Conservation (phyloP, 2,329 filamentous ascomycete species). For the Fusarium aywerte region DNA sequence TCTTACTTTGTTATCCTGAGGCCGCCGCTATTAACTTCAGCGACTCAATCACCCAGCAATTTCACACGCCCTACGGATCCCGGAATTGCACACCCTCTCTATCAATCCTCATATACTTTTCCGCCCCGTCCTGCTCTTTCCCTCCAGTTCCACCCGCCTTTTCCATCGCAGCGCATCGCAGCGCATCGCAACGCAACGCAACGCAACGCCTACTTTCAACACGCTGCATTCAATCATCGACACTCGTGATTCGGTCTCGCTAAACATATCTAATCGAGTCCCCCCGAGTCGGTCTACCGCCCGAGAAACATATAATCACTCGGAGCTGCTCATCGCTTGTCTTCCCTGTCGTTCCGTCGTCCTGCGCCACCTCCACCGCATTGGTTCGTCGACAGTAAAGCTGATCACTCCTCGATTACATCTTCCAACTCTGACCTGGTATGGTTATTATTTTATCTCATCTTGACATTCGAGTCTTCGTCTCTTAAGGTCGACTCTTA, state of each 20-base stretch:
- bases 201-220: conserved; percentile 27
- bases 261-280: conserved; percentile 14
- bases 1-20: conserved; percentile 30
- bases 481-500: conserved; percentile 15
- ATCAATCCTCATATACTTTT: conserved; percentile 45
- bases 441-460: conserved; percentile 39
- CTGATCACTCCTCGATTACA: conserved; percentile 27
- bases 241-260: conserved; percentile 22
- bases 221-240: conserved; percentile 25
- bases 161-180: conserved; percentile 1
- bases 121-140: conserved; percentile 40
- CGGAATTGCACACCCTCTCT: conserved; percentile 22
- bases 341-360: conserved; percentile 31
- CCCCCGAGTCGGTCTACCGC: conserved; percentile 13
- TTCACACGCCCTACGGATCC: conserved; percentile 24
- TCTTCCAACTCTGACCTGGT: conserved; percentile 39
- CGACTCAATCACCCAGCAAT: conserved; percentile 10
- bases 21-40: conserved; percentile 32
- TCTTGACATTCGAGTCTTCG: conserved; percentile 21
- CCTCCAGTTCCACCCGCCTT: conserved; percentile 43
- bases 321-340: conserved; percentile 22
- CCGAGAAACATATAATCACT: conserved; percentile 34
- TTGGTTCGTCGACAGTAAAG: conserved; percentile 29
- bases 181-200: background rate
- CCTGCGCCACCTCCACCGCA: conserved; percentile 30